Evolutionary conservation across 345 rosid species (phyloP).

Genomic region (Boechera stricta): DNA sequence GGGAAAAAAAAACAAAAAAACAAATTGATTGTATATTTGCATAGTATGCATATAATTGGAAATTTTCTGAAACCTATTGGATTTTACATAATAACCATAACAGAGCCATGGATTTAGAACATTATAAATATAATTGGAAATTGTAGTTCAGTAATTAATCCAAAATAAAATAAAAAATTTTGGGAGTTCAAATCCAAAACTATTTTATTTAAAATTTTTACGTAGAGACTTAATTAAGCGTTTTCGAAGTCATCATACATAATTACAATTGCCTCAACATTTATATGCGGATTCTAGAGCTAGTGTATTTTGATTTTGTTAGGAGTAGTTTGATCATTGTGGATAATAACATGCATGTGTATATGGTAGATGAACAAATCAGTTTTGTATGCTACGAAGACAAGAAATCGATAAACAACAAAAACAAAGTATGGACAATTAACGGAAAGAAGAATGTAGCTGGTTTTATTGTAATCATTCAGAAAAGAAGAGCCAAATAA

Average conservation of each 20-base stretch:
- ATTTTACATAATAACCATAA: too few species aligned
- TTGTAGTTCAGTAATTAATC: too few species aligned
- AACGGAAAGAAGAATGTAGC: conserved; percentile 27
- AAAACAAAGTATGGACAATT: neutral
- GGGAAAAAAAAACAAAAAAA: too few species aligned
- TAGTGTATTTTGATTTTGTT: neutral
- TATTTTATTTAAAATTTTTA: neutral
- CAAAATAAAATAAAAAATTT: too few species aligned
- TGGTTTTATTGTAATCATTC: conserved; percentile 25
- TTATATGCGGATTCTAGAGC: too few species aligned
- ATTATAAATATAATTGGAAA: too few species aligned
- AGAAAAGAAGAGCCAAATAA: conserved; percentile 14
- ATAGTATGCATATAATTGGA: too few species aligned
- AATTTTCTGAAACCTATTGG: too few species aligned
- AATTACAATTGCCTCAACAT: neutral
- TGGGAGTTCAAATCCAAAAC: too few species aligned
- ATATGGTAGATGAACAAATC: neutral
- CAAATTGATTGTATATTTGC: too few species aligned
- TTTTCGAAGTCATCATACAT: neutral
- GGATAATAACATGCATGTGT: neutral
- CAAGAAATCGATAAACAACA: neutral
- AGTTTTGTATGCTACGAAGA: conserved; percentile 9
- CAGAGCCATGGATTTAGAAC: too few species aligned
- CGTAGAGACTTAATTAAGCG: neutral
- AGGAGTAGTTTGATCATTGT: neutral